Evolutionary conservation across 306 rosid species (phyloP), one percentile per base, ranked within the genome.

Genomic region (Medicago arabica): DNA sequence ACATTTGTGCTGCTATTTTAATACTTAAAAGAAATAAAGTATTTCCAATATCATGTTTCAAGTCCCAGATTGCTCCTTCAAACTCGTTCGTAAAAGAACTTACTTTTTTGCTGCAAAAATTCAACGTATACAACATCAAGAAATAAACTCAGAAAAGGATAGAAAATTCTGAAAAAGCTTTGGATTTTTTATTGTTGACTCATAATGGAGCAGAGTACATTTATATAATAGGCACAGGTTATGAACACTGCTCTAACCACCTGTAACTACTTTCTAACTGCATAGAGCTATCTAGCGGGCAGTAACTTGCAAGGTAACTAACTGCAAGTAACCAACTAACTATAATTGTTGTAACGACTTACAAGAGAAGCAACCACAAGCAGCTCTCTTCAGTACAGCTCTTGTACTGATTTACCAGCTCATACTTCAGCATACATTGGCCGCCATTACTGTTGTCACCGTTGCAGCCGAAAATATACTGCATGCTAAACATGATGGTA

Each of bases 1-100:
- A 31, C 41, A 67, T 23, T 38, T 16, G 9, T 69, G 44, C 43
- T 58, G 31, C 49, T 72, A 44, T 67, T 71, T 72, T 59, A 67
- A 67, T 41, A 19, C 31, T 13, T 28, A 5, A 10, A 66, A 44
- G 62, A 67, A 77, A 58, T 68, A 51, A 77, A 43, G 16, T 23
- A 57, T 59, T 43, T 59, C 17, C 0, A 76, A 28, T 55, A 41
- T 67, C 67, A 59, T 34, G 21, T 61, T 61, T 61, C 17, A 9
- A 61, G 43, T 61, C 9, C 5, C 67, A 61, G 17, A 61, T 31
- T 31, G 67, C 18, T 61, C 43, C 13, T 31, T 61, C 67, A 61
- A 34, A 31, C 6, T 60, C 18, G 28, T 21, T 0, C 28, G 18
- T 61, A 31, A 28, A 13, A 6, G 11, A 61, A 61, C 12, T 31